A percentile compares a stretch with the other conserved stretches of the same genome.
phyloP scores from a whole-genome alignment of 106 monocot species.

The Dendrobium chrysotoxum region DNA sequence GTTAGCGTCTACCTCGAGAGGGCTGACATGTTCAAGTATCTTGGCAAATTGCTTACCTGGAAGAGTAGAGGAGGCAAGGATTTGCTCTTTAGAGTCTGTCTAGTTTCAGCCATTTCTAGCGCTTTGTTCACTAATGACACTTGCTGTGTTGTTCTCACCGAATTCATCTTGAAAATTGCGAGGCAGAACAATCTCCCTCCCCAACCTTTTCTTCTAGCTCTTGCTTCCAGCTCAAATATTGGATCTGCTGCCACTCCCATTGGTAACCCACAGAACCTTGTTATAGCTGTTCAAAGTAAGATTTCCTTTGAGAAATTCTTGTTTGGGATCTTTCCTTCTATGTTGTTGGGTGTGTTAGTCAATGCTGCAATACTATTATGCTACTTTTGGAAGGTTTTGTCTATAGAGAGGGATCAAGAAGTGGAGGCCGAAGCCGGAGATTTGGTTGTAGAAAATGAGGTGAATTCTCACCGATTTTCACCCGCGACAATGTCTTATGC shows the following conservation, averaged over 20 bases:
- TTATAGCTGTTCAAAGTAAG: conserved; percentile 41
- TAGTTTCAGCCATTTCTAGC: conserved; percentile 38
- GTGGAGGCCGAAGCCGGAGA: conserved; percentile 4
- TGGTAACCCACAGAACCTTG: conserved; percentile 47
- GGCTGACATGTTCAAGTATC: conserved; percentile 45
- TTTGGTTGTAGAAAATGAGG: conserved; percentile 16
- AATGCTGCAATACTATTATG: conserved; percentile 21
- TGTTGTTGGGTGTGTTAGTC: conserved; percentile 25
- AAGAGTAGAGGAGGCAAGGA: conserved; percentile 43
- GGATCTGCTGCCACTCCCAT: conserved; percentile 43
- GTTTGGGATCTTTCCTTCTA: conserved; percentile 30
- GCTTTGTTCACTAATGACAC: conserved; percentile 52
- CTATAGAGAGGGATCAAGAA: conserved; percentile 14
- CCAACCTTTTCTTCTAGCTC: conserved; percentile 40
- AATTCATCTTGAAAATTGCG: conserved; percentile 36
- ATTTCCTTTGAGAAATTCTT: conserved; percentile 43
- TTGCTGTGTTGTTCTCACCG: conserved; percentile 39
- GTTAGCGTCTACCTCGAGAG: conserved; percentile 40
- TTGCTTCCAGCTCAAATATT: conserved; percentile 46
- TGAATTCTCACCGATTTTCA: conserved; percentile 21
- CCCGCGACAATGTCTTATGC: conserved; percentile 27
- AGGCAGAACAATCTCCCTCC: conserved; percentile 39
- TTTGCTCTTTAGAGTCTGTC: conserved; percentile 30
- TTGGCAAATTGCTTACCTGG: conserved; percentile 32
- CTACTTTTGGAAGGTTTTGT: conserved; percentile 32